Percentiles rank a stretch among this genome's conserved stretches.
These are phyloP conservation scores for Starmerella davenportii DNA, from an alignment of 805 yeast genomes.

Conservation along the genomic window DNA sequence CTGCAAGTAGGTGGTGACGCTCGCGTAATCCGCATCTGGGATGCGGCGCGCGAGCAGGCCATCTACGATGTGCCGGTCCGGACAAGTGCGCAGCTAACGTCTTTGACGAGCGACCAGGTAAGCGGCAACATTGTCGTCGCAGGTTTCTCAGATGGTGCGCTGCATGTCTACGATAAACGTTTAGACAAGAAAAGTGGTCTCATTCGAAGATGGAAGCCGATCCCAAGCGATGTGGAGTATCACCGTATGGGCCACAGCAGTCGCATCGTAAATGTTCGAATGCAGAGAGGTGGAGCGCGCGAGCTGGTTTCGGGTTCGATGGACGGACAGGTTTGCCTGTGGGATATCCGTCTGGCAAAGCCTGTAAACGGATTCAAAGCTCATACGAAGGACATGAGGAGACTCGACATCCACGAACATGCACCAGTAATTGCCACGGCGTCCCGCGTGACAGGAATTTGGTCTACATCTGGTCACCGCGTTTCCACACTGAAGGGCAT, in stretches of 20 bases:
- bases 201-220: slow-evolving; percentile 56
- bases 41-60: slow-evolving; percentile 83
- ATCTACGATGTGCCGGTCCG: slow-evolving; percentile 79
- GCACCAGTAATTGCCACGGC: slow-evolving; percentile 91
- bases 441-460: slow-evolving; percentile 55
- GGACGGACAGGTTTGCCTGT: slow-evolving; percentile 66
- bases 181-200: slow-evolving; percentile 68
- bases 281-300: slow-evolving; percentile 93
- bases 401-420: slow-evolving; percentile 80
- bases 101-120: slow-evolving; percentile 85
- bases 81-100: slow-evolving; percentile 71
- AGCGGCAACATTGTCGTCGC: slow-evolving; percentile 80
- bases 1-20: slow-evolving; percentile 88
- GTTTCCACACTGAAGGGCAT: slow-evolving; percentile 35
- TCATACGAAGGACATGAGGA: slow-evolving; percentile 36
- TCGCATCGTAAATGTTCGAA: slow-evolving; percentile 60
- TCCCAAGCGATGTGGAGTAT: background rate
- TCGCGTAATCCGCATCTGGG: slow-evolving; percentile 83
- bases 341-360: slow-evolving; percentile 64
- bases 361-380: slow-evolving; percentile 55
- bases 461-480: slow-evolving; percentile 71
- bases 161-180: slow-evolving; percentile 82
- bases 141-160: slow-evolving; percentile 80
- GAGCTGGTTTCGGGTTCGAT: slow-evolving; percentile 66
- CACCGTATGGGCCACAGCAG: slow-evolving; percentile 24